These are phyloP conservation scores for Globisporangium takayamanum DNA, from an alignment of 352 stramenopile species.

Conservation along the genomic window DNA sequence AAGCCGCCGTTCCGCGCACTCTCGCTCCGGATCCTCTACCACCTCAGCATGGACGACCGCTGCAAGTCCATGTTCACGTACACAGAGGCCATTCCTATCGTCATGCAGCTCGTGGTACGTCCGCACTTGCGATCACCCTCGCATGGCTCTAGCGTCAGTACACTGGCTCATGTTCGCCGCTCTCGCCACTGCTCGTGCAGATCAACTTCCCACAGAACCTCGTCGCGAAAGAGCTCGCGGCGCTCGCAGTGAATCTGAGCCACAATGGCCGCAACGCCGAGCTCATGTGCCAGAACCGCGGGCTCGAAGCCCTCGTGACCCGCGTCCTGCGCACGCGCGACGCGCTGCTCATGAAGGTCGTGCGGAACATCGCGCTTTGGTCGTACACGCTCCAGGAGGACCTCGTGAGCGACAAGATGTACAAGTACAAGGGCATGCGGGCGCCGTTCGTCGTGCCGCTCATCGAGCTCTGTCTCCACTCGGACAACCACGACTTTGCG, in stretches of 20 bases:
- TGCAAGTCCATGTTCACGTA: conserved; percentile 95
- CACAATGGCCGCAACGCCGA: conserved; percentile 88
- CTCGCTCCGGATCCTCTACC: conserved; percentile 90
- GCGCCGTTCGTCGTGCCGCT: conserved; percentile 85
- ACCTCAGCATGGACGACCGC: conserved; percentile 92
- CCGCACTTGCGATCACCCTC: neutral
- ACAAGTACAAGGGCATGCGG: conserved; percentile 92
- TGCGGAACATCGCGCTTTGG: conserved; percentile 90
- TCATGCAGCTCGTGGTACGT: conserved; percentile 88
- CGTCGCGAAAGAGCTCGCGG: conserved; percentile 90
- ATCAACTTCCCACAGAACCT: conserved; percentile 92
- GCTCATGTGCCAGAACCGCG: conserved; percentile 86
- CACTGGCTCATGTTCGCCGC: neutral
- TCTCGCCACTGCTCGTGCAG: conserved; percentile 7
- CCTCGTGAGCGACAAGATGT: conserved; percentile 77
- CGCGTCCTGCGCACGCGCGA: conserved; percentile 87
- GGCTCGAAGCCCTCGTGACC: conserved; percentile 86
- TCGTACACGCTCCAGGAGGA: conserved; percentile 89
- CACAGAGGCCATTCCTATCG: conserved; percentile 90
- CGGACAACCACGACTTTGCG: conserved; percentile 90
- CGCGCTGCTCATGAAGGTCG: conserved; percentile 92
- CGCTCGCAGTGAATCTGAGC: conserved; percentile 92
- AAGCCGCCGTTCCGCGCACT: conserved; percentile 85
- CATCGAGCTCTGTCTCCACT: conserved; percentile 76
- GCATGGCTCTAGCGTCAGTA: neutral